These are phyloP conservation scores for Fonsecaea monophora DNA, from an alignment of 2,329 filamentous ascomycete species.

Conservation along the genomic window DNA sequence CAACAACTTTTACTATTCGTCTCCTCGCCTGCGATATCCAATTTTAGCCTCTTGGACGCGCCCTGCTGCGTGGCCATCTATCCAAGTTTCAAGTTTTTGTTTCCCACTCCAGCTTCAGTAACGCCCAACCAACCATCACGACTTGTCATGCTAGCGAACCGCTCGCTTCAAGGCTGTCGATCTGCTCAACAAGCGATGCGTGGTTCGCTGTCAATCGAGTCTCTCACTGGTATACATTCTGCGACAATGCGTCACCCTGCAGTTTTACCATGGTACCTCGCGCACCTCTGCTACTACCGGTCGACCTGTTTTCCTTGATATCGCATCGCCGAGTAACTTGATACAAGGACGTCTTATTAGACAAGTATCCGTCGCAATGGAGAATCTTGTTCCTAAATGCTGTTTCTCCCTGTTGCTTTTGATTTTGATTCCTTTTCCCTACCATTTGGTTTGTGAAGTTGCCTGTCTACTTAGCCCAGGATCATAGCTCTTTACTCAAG, in stretches of 20 bases:
- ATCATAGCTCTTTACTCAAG: not conserved
- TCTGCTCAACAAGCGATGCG: constrained; percentile 8
- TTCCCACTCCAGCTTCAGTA: constrained; percentile 10
- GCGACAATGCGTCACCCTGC: constrained; percentile 23
- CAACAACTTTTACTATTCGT: not conserved
- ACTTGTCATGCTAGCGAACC: constrained; percentile 13
- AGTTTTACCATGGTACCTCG: constrained; percentile 6
- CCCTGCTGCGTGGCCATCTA: not conserved
- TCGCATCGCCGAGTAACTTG: constrained; percentile 1
- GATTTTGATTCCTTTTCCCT: not conserved
- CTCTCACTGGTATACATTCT: not conserved
- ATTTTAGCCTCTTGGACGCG: not conserved
- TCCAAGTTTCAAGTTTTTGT: constrained; percentile 16
- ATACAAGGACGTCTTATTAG: constrained; percentile 2
- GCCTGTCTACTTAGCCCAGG: not conserved
- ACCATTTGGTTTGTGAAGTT: not conserved
- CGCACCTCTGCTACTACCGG: not conserved
- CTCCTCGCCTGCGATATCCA: not conserved
- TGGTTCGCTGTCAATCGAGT: constrained; percentile 5
- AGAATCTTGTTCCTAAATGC: constrained; percentile 1
- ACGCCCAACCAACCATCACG: constrained; percentile 22
- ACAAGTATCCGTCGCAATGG: constrained; percentile 7
- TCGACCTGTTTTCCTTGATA: not conserved
- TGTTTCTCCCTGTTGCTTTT: not conserved
- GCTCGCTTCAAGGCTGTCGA: constrained; percentile 14